These are phyloP conservation scores for Penicillium hordei DNA, from an alignment of 2,329 filamentous ascomycete species.

Conservation along the genomic window DNA sequence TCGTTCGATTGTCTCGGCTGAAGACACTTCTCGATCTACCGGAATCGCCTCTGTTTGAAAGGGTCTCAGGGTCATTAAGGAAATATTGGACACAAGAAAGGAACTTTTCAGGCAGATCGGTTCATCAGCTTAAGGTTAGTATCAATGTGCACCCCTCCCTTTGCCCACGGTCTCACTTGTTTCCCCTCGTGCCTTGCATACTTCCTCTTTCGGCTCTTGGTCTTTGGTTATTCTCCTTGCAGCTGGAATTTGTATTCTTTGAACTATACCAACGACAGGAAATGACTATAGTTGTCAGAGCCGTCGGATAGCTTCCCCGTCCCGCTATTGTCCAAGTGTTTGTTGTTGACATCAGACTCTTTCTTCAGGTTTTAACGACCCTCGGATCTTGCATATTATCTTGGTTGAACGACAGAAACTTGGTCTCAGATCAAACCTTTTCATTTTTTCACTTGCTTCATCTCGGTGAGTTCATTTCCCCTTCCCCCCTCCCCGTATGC, in stretches of 20 bases:
- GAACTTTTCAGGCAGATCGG: constrained; percentile 9
- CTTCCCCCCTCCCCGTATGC: constrained; percentile 27
- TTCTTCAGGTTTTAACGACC: constrained; percentile 23
- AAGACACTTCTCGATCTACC: constrained; percentile 9
- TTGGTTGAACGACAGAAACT: constrained; percentile 21
- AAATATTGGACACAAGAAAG: neutral
- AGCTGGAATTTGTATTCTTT: constrained; percentile 27
- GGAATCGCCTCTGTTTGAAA: constrained; percentile 18
- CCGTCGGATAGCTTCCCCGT: constrained; percentile 30
- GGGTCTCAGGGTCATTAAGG: constrained; percentile 16
- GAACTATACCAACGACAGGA: constrained; percentile 22
- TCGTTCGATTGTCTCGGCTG: constrained; percentile 22
- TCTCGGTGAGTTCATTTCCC: constrained; percentile 20
- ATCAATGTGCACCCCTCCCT: constrained; percentile 24
- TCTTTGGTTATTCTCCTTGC: constrained; percentile 35
- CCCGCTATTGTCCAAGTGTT: constrained; percentile 26
- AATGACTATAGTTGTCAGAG: constrained; percentile 26
- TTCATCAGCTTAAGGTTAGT: constrained; percentile 33
- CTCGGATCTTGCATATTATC: constrained; percentile 34
- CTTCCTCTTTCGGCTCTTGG: constrained; percentile 24
- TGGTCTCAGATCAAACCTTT: constrained; percentile 16
- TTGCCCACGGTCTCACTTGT: constrained; percentile 28
- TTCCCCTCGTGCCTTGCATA: constrained; percentile 39
- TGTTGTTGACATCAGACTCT: constrained; percentile 37
- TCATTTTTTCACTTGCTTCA: constrained; percentile 21